Percentiles rank a stretch among this genome's conserved stretches.
Conservation (phyloP, 2,329 filamentous ascomycete species). For the Plenodomus biglobosus region DNA sequence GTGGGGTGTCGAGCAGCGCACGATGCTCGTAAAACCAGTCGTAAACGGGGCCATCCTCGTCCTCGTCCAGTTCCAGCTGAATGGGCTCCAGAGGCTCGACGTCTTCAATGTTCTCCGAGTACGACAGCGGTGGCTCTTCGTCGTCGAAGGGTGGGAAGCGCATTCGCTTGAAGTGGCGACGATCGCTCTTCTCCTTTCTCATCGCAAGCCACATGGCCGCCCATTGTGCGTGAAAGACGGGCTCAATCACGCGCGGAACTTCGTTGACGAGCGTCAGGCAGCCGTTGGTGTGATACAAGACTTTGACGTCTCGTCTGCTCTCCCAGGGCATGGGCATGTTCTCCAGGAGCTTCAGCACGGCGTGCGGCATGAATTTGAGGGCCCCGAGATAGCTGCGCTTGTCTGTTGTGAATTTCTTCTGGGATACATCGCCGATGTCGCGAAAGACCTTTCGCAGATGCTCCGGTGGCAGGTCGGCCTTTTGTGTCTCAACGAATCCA, state of each 20-base stretch:
- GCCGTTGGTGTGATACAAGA: constrained; percentile 96
- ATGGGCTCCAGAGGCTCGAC: constrained; percentile 97
- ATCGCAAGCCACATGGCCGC: constrained; percentile 99
- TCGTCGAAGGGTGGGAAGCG: constrained; percentile 98
- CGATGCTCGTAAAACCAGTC: constrained; percentile 99
- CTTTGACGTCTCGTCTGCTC: constrained; percentile 92
- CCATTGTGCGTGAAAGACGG: constrained; percentile 98
- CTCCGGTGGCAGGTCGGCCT: constrained; percentile 97
- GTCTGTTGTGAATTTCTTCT: constrained; percentile 98
- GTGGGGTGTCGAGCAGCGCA: constrained; percentile 83
- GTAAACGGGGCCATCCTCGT: constrained; percentile 84
- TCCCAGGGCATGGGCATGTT: constrained; percentile 99
- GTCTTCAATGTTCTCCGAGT: constrained; percentile 98
- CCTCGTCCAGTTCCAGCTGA: constrained; percentile 95
- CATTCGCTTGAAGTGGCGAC: constrained; percentile 97
- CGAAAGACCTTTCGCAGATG: constrained; percentile 97
- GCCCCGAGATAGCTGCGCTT: constrained; percentile 97
- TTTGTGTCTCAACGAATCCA: constrained; percentile 96
- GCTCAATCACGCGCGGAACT: constrained; percentile 93
- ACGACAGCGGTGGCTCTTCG: constrained; percentile 94
- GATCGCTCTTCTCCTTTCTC: constrained; percentile 95
- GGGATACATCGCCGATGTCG: constrained; percentile 98
- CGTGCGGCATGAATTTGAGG: constrained; percentile 98
- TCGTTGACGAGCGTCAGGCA: constrained; percentile 97
- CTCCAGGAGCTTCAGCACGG: constrained; percentile 92